Evolutionary conservation across 306 rosid genomes (phyloP).

Genomic region (Rosa rugosa): DNA sequence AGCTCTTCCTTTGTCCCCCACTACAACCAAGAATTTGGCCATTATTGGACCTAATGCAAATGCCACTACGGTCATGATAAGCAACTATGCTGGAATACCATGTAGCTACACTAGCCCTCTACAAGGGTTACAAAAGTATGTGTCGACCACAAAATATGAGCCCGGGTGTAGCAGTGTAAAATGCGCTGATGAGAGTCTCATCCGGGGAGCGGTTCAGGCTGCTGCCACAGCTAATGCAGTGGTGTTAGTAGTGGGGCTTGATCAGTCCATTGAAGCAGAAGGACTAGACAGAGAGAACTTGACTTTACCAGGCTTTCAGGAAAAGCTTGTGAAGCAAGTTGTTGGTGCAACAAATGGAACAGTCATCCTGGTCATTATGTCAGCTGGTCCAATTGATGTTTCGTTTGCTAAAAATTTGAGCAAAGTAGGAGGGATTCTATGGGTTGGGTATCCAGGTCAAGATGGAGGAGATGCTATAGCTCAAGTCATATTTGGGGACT

Average conservation of each 20-base stretch:
- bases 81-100: slow-evolving; percentile 68
- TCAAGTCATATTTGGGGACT: slow-evolving; percentile 70
- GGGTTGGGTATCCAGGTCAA: slow-evolving; percentile 85
- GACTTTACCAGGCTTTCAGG: slow-evolving; percentile 78
- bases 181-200: slow-evolving; percentile 51
- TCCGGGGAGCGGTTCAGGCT: slow-evolving; percentile 46
- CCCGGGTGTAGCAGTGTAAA: slow-evolving; percentile 55
- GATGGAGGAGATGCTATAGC: slow-evolving; percentile 74
- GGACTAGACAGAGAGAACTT: slow-evolving; percentile 67
- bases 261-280: slow-evolving; percentile 74
- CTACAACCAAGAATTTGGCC: slow-evolving; percentile 32
- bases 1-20: slow-evolving; percentile 51
- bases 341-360: slow-evolving; percentile 51
- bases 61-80: slow-evolving; percentile 64
- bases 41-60: slow-evolving; percentile 73
- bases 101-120: slow-evolving; percentile 62
- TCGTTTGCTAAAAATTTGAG: slow-evolving; percentile 50
- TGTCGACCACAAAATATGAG: slow-evolving; percentile 38
- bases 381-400: slow-evolving; percentile 73
- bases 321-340: slow-evolving; percentile 60
- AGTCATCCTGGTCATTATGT: slow-evolving; percentile 66
- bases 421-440: slow-evolving; percentile 53
- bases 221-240: slow-evolving; percentile 51
- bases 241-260: slow-evolving; percentile 65
- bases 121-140: slow-evolving; percentile 56